These are phyloP conservation scores for Liquidambar formosana DNA, from an alignment of 164 flowering plant species.

Conservation along the genomic window DNA sequence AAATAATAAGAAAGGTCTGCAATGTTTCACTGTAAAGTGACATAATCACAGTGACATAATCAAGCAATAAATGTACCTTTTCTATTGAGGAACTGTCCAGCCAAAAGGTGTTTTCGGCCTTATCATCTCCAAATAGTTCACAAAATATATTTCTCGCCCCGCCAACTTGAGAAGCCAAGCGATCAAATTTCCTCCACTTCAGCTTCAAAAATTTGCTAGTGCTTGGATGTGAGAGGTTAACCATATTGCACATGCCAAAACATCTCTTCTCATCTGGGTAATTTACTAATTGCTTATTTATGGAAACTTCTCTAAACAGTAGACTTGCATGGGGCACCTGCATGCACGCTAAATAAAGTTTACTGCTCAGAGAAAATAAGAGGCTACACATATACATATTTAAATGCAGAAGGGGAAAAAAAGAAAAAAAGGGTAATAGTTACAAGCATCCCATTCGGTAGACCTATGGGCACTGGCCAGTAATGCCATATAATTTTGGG, in stretches of 20 bases:
- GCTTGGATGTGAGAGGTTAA: conserved; percentile 19
- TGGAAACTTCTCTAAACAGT: conserved; percentile 22
- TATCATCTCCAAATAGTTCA: conserved; percentile 61
- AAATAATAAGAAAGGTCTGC: neutral
- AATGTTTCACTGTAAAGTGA: neutral
- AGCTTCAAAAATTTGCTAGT: conserved; percentile 51
- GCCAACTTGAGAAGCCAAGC: conserved; percentile 67
- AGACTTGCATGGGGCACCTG: conserved; percentile 54
- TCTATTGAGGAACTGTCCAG: conserved; percentile 88
- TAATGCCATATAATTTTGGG: neutral
- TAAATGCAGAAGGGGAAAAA: neutral
- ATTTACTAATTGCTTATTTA: conserved; percentile 18
- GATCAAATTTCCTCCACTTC: conserved; percentile 68
- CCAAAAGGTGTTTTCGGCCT: conserved; percentile 87
- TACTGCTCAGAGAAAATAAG: conserved; percentile 41
- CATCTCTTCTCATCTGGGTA: conserved; percentile 14
- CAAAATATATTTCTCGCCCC: conserved; percentile 76
- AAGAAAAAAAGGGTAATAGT: neutral
- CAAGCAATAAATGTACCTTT: conserved; percentile 48
- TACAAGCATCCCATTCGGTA: neutral
- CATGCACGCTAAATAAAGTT: conserved; percentile 56
- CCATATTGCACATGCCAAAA: conserved; percentile 20
- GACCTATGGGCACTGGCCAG: neutral
- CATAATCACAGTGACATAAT: neutral
- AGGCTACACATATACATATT: conserved; percentile 1